phyloP scores from a whole-genome alignment of 257 asterid genomes.

The Apocynum venetum region DNA sequence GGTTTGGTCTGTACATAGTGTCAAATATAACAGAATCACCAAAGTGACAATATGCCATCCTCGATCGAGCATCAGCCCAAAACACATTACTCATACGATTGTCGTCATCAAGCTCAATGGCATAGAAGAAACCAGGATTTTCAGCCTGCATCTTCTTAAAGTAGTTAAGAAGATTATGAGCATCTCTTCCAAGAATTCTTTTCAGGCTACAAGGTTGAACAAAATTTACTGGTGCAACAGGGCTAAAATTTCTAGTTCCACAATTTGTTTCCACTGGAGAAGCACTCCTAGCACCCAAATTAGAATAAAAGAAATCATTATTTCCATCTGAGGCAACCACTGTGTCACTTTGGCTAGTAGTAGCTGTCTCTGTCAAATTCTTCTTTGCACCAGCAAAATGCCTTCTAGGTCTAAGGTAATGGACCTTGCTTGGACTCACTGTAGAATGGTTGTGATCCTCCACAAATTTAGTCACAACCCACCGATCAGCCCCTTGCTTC shows the following conservation, averaged over 20 bases:
- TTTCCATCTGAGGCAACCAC: constrained; percentile 46
- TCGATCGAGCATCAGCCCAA: constrained; percentile 90
- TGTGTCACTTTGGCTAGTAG: constrained; percentile 38
- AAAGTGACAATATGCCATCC: constrained; percentile 61
- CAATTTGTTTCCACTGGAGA: constrained; percentile 41
- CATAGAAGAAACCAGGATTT: constrained; percentile 73
- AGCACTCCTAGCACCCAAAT: constrained; percentile 28
- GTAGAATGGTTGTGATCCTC: constrained; percentile 74
- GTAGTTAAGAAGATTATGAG: constrained; percentile 70
- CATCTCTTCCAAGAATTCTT: constrained; percentile 68
- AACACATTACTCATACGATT: constrained; percentile 66
- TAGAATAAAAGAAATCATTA: constrained; percentile 41
- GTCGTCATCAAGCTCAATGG: constrained; percentile 72
- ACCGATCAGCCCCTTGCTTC: constrained; percentile 39
- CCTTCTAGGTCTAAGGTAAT: constrained; percentile 54
- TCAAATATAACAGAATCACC: constrained; percentile 74
- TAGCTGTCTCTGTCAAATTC: constrained; percentile 36
- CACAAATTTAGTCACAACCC: constrained; percentile 73
- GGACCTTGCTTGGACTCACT: constrained; percentile 53
- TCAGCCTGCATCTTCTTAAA: constrained; percentile 76
- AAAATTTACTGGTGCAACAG: constrained; percentile 45
- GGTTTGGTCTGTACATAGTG: constrained; percentile 80
- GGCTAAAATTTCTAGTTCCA: constrained; percentile 33
- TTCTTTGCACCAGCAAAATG: constrained; percentile 61
- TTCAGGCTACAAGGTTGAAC: constrained; percentile 50